phyloP scores from a whole-genome alignment of 768 basidiomycete species.

The Russula ochroleuca region DNA sequence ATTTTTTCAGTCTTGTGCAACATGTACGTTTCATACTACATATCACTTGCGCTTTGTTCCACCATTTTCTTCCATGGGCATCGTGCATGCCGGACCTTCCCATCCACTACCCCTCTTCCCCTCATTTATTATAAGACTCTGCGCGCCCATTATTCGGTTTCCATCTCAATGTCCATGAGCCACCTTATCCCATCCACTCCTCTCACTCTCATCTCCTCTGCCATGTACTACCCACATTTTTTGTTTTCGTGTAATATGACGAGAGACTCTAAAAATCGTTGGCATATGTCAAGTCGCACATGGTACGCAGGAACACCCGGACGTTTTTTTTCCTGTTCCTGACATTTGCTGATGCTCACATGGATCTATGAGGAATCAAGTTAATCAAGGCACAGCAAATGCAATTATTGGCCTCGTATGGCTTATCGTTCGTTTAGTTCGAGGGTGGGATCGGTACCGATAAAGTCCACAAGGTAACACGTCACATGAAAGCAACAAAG shows the following conservation, averaged over 20 bases:
- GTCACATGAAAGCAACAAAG: too few relatives aligned
- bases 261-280: neutral
- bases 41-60: neutral
- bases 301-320: neutral
- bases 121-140: neutral
- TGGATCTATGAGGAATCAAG: neutral
- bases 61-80: neutral
- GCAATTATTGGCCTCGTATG: neutral
- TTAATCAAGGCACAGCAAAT: neutral
- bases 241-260: slow-evolving; percentile 10
- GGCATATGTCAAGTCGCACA: neutral
- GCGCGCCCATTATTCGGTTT: neutral
- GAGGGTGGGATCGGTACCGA: neutral
- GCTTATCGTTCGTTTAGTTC: neutral
- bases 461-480: neutral
- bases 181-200: neutral
- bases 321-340: neutral
- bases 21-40: slow-evolving; percentile 14
- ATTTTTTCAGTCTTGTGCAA: neutral
- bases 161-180: neutral
- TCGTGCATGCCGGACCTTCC: neutral
- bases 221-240: slow-evolving; percentile 12
- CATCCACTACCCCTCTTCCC: neutral
- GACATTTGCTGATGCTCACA: neutral
- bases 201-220: neutral